These are phyloP conservation scores for Metarhizium brunneum DNA, from an alignment of 2,329 filamentous ascomycete species.

Conservation along the genomic window DNA sequence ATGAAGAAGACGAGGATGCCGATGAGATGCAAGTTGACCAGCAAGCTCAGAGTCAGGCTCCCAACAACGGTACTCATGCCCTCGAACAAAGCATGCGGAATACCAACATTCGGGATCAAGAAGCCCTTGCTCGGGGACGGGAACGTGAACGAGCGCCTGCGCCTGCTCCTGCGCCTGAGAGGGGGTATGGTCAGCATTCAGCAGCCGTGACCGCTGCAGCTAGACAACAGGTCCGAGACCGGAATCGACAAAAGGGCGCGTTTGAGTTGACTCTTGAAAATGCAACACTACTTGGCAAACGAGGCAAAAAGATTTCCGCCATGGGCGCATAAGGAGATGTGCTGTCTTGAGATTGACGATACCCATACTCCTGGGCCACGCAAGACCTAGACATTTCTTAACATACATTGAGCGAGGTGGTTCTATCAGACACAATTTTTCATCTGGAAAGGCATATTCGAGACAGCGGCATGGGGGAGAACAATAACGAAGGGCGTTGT, in stretches of 20 bases:
- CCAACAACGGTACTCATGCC: slow-evolving; percentile 47
- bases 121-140: slow-evolving; percentile 21
- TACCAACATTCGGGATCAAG: slow-evolving; percentile 57
- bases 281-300: slow-evolving; percentile 74
- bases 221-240: slow-evolving; percentile 64
- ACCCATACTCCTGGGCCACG: background rate
- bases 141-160: slow-evolving; percentile 19
- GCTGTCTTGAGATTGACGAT: background rate
- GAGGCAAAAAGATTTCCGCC: slow-evolving; percentile 44
- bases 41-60: slow-evolving; percentile 34
- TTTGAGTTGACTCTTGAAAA: slow-evolving; percentile 92
- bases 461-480: slow-evolving; percentile 1
- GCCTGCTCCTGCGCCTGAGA: slow-evolving; percentile 26
- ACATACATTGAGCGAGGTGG: background rate
- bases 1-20: slow-evolving; percentile 54
- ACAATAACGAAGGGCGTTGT: slow-evolving; percentile 2
- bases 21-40: slow-evolving; percentile 56
- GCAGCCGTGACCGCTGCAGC: slow-evolving; percentile 76
- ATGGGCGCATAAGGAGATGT: slow-evolving; percentile 24
- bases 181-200: slow-evolving; percentile 84
- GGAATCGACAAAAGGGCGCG: slow-evolving; percentile 61
- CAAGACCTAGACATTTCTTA: background rate
- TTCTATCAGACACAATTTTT: background rate
- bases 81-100: slow-evolving; percentile 85
- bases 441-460: background rate